Conservation (phyloP, 176 grass and related monocot species). For the Hordeum vulgare region DNA sequence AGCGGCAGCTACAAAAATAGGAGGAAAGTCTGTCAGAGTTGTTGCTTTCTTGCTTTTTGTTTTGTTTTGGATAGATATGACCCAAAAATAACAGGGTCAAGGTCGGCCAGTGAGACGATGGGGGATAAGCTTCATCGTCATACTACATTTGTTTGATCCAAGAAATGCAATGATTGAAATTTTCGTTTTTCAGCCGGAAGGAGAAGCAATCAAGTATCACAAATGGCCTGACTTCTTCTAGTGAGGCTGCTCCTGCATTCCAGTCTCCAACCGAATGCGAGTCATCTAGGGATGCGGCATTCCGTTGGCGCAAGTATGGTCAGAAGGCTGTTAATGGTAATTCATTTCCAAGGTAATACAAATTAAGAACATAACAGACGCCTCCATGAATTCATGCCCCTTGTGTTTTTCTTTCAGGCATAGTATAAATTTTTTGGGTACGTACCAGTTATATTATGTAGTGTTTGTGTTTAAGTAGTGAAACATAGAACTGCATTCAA, state of each 20-base stretch:
- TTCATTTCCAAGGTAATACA: conserved; percentile 43
- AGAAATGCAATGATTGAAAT: not conserved
- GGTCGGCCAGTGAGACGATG: no score
- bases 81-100: no score
- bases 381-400: not conserved
- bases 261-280: conserved; percentile 19
- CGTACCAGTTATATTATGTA: not conserved
- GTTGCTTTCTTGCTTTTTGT: not conserved
- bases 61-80: no score
- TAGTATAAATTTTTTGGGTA: not conserved
- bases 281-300: conserved; percentile 32
- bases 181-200: conserved; percentile 28
- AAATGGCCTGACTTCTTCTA: not conserved
- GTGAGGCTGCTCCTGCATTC: not conserved
- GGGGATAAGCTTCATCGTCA: no score
- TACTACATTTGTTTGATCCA: not conserved
- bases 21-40: not conserved
- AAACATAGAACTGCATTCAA: not conserved
- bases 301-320: conserved; percentile 61
- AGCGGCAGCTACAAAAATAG: not conserved
- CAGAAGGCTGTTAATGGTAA: conserved; percentile 63
- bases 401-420: not conserved
- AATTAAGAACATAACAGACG: not conserved
- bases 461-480: not conserved
- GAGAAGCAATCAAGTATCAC: conserved; percentile 23